phyloP scores from a whole-genome alignment of 2,329 filamentous ascomycete species.

The Teratosphaeria pseudoeucalypti region DNA sequence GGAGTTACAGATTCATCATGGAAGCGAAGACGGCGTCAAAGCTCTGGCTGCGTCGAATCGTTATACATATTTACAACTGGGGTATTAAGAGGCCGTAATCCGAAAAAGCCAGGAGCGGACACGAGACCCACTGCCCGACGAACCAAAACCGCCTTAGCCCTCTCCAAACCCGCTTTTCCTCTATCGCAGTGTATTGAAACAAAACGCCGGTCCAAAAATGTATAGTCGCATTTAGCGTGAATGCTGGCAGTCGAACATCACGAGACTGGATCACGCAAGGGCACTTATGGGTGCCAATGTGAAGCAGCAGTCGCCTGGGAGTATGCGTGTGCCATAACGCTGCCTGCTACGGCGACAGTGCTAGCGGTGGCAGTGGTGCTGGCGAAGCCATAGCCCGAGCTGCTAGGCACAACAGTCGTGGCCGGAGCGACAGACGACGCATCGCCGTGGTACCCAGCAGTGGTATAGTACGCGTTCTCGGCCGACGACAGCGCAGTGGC shows the following conservation, averaged over 20 bases:
- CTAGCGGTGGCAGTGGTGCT: conserved; percentile 2
- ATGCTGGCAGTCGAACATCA: background rate
- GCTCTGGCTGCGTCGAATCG: background rate
- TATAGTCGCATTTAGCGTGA: background rate
- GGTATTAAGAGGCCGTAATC: background rate
- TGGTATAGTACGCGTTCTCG: conserved; percentile 15
- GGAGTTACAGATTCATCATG: too few relatives aligned
- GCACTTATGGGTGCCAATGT: background rate
- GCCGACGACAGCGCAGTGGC: conserved; percentile 14
- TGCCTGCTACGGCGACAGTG: background rate
- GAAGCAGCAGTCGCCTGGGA: background rate
- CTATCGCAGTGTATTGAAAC: background rate
- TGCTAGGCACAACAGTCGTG: conserved; percentile 10
- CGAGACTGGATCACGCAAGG: background rate
- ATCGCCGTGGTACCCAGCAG: conserved; percentile 16
- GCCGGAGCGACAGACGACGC: background rate
- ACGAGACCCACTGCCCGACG: background rate
- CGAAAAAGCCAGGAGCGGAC: background rate
- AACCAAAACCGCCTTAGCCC: background rate
- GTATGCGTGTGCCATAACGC: background rate
- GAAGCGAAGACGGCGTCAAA: background rate
- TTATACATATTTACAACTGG: background rate
- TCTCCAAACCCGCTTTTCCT: background rate
- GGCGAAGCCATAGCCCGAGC: conserved; percentile 14
- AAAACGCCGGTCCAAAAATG: background rate